Evolutionary conservation across 2,329 filamentous ascomycete species (phyloP).

Genomic region (Helminthosporium solani): DNA sequence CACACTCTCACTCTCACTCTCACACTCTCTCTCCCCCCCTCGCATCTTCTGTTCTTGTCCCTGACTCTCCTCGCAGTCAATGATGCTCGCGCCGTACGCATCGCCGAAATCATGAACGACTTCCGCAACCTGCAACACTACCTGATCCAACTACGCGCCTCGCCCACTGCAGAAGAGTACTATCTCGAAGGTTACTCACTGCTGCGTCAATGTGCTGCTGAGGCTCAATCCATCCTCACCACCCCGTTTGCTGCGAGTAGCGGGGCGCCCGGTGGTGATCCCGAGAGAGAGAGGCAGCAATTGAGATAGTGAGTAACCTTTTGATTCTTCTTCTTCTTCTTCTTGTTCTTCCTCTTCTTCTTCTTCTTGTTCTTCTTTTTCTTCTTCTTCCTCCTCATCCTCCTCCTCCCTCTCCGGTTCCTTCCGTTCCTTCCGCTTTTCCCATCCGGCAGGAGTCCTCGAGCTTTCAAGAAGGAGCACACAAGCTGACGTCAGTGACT

Average conservation of each 20-base stretch:
- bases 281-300: slow-evolving; percentile 58
- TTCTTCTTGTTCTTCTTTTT: not conserved
- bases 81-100: slow-evolving; percentile 61
- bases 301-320: slow-evolving; percentile 52
- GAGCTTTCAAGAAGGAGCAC: not conserved
- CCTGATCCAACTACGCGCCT: slow-evolving; percentile 56
- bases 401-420: not conserved
- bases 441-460: not conserved
- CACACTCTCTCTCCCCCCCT: too few species aligned
- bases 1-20: slow-evolving; percentile 2
- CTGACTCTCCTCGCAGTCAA: too few species aligned
- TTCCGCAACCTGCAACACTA: slow-evolving; percentile 62
- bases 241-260: slow-evolving; percentile 53
- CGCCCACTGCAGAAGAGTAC: slow-evolving; percentile 56
- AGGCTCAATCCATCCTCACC: slow-evolving; percentile 57
- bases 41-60: too few species aligned
- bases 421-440: not conserved
- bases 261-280: slow-evolving; percentile 46
- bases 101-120: slow-evolving; percentile 65
- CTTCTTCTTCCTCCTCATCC: not conserved
- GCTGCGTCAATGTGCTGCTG: slow-evolving; percentile 56
- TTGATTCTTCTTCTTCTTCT: not conserved
- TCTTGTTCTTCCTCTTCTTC: not conserved
- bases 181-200: slow-evolving; percentile 61
- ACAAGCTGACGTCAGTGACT: slow-evolving; percentile 20